These are phyloP conservation scores for Porpolomopsis calyptriformis DNA, from an alignment of 768 basidiomycete genomes.

Conservation along the genomic window DNA sequence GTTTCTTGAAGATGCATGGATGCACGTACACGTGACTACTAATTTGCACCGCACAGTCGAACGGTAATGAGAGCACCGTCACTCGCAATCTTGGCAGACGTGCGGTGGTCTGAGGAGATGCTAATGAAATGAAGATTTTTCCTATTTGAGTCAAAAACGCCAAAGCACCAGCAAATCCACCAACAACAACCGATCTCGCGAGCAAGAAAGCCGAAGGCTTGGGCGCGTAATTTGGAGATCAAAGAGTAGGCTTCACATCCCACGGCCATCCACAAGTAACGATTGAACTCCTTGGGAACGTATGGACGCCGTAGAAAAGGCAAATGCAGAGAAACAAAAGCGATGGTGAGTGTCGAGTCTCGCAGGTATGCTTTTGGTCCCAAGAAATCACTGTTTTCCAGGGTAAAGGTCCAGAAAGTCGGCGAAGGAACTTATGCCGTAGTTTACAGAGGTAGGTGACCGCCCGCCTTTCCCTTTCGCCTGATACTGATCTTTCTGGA, in stretches of 20 bases:
- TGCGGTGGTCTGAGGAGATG: no score
- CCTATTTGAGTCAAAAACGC: no score
- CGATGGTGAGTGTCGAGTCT: conserved; percentile 37
- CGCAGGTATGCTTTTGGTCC: neutral
- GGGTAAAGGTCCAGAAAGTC: conserved; percentile 74
- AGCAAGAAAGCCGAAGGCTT: no score
- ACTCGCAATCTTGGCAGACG: no score
- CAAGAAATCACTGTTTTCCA: conserved; percentile 18
- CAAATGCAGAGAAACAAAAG: conserved; percentile 62
- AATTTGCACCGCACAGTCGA: neutral
- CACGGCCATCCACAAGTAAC: no score
- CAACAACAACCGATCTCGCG: no score
- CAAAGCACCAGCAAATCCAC: no score
- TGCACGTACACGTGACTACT: neutral
- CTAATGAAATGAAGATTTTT: no score
- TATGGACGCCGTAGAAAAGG: conserved; percentile 80
- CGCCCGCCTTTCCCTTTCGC: neutral
- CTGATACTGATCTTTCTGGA: conserved; percentile 7
- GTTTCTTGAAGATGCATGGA: conserved; percentile 60
- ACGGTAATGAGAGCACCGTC: no score
- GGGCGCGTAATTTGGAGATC: no score
- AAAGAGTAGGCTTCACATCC: no score
- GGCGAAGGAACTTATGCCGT: conserved; percentile 95
- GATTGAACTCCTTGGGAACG: no score
- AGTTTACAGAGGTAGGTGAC: conserved; percentile 73